Conservation (phyloP, 2,329 filamentous ascomycete genomes). For the Cladosporium sphaerospermum region DNA sequence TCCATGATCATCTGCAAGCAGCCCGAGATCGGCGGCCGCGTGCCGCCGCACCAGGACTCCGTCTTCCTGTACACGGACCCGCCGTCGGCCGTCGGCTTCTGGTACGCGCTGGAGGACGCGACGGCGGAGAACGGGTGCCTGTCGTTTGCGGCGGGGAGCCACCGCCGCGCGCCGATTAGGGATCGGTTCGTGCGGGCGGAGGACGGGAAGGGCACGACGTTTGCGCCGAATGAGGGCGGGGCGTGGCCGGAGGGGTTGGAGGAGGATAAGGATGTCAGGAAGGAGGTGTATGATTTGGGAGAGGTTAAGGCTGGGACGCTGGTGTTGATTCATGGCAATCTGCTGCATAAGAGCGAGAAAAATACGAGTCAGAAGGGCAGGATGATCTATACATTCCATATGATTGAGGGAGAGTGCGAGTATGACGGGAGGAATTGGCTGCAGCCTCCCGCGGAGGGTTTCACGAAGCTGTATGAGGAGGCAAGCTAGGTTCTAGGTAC, state of each 20-base stretch:
- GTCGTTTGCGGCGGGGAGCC: constrained; percentile 77
- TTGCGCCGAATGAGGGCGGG: constrained; percentile 58
- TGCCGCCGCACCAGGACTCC: constrained; percentile 85
- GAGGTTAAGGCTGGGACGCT: constrained; percentile 88
- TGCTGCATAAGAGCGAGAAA: constrained; percentile 92
- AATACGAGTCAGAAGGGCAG: constrained; percentile 80
- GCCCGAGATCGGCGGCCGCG: constrained; percentile 87
- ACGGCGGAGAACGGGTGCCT: constrained; percentile 81
- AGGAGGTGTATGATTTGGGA: constrained; percentile 64
- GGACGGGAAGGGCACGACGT: constrained; percentile 50
- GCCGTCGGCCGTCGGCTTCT: constrained; percentile 87
- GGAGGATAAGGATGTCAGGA: constrained; percentile 35
- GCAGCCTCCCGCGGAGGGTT: constrained; percentile 73
- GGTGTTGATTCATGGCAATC: constrained; percentile 91
- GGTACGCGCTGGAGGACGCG: constrained; percentile 94
- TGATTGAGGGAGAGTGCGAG: constrained; percentile 73
- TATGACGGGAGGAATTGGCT: constrained; percentile 93
- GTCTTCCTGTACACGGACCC: constrained; percentile 88
- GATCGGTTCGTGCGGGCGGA: constrained; percentile 67
- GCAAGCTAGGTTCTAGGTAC: not conserved
- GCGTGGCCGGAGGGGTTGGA: constrained; percentile 41
- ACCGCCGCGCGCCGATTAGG: constrained; percentile 63
- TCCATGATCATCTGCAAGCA: constrained; percentile 99
- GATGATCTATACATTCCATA: constrained; percentile 96
- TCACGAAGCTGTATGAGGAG: constrained; percentile 37